Evolutionary conservation across 2,329 filamentous ascomycete species (phyloP).

Genomic region (Simplicillium sp.): DNA sequence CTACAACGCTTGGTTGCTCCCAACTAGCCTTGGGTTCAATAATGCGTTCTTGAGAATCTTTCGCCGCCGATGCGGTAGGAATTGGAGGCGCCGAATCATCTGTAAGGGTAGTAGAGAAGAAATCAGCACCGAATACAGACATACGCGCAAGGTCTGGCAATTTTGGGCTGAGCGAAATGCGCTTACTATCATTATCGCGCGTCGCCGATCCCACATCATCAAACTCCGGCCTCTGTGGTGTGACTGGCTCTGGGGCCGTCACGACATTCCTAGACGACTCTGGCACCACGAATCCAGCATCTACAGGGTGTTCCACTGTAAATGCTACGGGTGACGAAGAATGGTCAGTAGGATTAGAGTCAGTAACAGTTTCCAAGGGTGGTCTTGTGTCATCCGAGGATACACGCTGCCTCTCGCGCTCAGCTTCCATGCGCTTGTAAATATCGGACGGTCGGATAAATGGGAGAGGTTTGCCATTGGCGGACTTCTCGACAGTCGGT

Average conservation of each 20-base stretch:
- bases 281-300: neutral
- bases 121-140: slow-evolving; percentile 50
- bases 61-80: neutral
- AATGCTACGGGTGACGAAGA: neutral
- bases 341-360: neutral
- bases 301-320: neutral
- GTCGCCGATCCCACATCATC: slow-evolving; percentile 9
- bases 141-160: slow-evolving; percentile 49
- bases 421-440: slow-evolving; percentile 63
- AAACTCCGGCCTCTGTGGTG: neutral
- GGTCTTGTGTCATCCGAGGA: slow-evolving; percentile 49
- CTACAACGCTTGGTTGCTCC: neutral
- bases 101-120: slow-evolving; percentile 32
- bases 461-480: slow-evolving; percentile 38
- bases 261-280: neutral
- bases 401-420: slow-evolving; percentile 45
- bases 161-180: slow-evolving; percentile 43
- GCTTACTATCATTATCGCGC: slow-evolving; percentile 11
- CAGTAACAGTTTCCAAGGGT: slow-evolving; percentile 38
- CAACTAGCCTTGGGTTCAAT: neutral
- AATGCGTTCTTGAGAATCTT: neutral
- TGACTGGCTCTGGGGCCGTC: neutral
- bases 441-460: slow-evolving; percentile 70
- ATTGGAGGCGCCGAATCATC: slow-evolving; percentile 1
- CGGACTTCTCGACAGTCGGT: neutral